These are phyloP conservation scores for Chloranthus sessilifolius DNA, from an alignment of 164 flowering plant species.

Conservation along the genomic window DNA sequence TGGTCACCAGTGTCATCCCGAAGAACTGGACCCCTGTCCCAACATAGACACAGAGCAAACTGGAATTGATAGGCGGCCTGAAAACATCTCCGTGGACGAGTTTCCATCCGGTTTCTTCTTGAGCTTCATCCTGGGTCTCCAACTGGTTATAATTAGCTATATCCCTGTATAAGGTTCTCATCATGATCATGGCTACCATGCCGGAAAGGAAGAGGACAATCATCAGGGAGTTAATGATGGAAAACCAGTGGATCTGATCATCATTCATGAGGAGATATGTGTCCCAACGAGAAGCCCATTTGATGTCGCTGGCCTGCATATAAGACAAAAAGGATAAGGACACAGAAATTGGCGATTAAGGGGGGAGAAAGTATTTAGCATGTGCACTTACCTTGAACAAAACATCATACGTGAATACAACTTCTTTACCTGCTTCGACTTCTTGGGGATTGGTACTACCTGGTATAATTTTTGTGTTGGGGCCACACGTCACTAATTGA, in stretches of 20 bases:
- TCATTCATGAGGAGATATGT: constrained; percentile 41
- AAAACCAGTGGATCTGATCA: constrained; percentile 44
- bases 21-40: constrained; percentile 48
- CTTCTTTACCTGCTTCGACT: constrained; percentile 64
- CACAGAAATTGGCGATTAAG: background rate
- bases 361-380: background rate
- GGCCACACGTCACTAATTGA: constrained; percentile 71
- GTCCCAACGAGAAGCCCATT: constrained; percentile 57
- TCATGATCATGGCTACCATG: constrained; percentile 54
- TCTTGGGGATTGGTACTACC: constrained; percentile 69
- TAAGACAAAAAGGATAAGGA: background rate
- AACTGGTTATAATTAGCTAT: constrained; percentile 43
- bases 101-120: constrained; percentile 41
- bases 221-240: constrained; percentile 46
- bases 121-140: constrained; percentile 51
- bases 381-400: constrained; percentile 31
- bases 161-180: constrained; percentile 46
- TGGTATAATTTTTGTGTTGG: constrained; percentile 61
- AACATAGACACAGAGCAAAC: constrained; percentile 39
- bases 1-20: constrained; percentile 46
- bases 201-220: constrained; percentile 48
- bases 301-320: constrained; percentile 43
- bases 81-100: constrained; percentile 42
- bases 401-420: constrained; percentile 44
- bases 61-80: constrained; percentile 32